Evolutionary conservation across 208 protist genomes (phyloP), one percentile per base, ranked within the genome.

Genomic region (Herpetomonas samuelpessoai): DNA sequence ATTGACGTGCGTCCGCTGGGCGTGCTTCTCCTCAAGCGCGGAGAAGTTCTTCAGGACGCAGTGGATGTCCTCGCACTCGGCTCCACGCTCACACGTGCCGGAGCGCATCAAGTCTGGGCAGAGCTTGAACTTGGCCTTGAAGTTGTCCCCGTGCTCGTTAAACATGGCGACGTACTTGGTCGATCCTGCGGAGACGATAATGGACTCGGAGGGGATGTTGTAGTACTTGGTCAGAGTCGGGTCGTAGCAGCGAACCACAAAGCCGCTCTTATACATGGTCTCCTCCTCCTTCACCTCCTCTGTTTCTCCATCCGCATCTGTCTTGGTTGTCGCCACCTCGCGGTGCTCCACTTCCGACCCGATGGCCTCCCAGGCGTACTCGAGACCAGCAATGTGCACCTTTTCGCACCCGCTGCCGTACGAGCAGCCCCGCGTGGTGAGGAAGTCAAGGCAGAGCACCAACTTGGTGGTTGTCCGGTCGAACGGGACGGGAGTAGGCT

Each of bases 91-190:
- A 22, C 21, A 41, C 35, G 6, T 6, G 35, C 35, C 35, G 14
- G 35, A 6, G 14, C 9, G 6, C 9, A 41, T 41, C 35, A 41
- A n/a, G 12, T 14, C n/a, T 16, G 68, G 54, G 67, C 76, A 88
- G 2, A 93, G 48, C 61, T 78, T 76, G 65, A 91, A 90, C 71
- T 91, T 91, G 35, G 61, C 63, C 65, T 91, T 91, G 67, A 88
- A 94, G 57, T 91, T 91, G 65, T 88, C 73, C 9, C 87, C 84
- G 74, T 91, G 77, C 35, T 91, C 82, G 59, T 94, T 94, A 69
- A 81, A 86, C 79, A 89, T 88, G 53, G 21, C 60, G 18, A 94
- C 67, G 69, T 90, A 94, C 22, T 87, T 67, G 19, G 50, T 46
- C 52, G 83, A 91, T 3, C 87, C 83, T 27, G 62, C 58, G 21